Base-by-base conservation (phyloP, 345 rosid species). In the Limnanthes douglasii region DNA sequence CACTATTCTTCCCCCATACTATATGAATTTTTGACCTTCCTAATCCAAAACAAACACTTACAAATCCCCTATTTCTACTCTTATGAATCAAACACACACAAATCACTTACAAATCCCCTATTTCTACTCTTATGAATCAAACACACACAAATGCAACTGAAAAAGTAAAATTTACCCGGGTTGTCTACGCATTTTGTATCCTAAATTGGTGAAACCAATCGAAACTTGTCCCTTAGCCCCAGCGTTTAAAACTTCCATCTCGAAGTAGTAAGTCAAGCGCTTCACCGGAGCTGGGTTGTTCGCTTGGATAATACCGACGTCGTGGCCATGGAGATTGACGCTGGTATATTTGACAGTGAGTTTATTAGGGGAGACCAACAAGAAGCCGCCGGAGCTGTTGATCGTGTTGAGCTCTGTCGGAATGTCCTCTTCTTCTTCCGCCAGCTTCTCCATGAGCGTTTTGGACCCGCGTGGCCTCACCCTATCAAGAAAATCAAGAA, bases 341-440 rank as follows among this genome's bases (percentile, higher is more conserved):
- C 23, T 53, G 6, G 82, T 57, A 57, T 90, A 84, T 62, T 77
- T 90, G 14, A 84, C 63, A 13, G 85, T 64, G 23, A 84, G 69
- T 63, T 90, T 84, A 45, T 84, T 94, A 8, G 75, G 69, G 39
- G 88, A 64, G 34, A 90, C 84, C 16, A 77, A 60, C 29, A 73
- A 60, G 48, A 84, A 90, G 27, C 96, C 94, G 32, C 85, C 88
- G 7, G 94, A 77, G 56, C 88, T 66, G 53, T 84, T 90, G 46
- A 75, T 50, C 16, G 96, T 75, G 64, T 84, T 90, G 13, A 90
- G 75, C 66, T 84, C 94, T 42, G 75, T 73, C 7, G 95, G 97
- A 11, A 41, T 57, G 36, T 69, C 90, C 53, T 82, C 95, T 0
- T 40, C 67, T 37, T 67, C 82, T 3, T 72, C 73, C 4, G 68